phyloP scores from a whole-genome alignment of 495 filamentous ascomycete species.

The Neurospora pannonica region DNA sequence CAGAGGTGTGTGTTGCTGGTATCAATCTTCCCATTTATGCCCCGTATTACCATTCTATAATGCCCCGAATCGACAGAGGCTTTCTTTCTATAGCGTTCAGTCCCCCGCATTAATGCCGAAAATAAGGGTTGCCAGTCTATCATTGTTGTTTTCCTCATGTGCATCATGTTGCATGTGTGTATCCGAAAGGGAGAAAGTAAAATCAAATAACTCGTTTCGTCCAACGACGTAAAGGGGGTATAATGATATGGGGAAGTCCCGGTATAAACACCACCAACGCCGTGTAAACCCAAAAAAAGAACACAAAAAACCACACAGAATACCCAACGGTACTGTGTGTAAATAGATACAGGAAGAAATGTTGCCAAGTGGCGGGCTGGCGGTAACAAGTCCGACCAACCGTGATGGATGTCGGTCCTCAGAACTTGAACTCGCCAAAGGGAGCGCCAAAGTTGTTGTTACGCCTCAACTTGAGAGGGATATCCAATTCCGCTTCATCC shows the following conservation, averaged over 20 bases:
- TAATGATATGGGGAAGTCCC: neutral
- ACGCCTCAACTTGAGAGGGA: conserved; percentile 48
- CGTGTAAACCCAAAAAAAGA: neutral
- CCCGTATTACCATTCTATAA: neutral
- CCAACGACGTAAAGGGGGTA: neutral
- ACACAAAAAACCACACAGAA: neutral
- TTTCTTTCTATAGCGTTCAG: neutral
- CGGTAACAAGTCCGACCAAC: neutral
- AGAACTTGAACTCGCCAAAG: conserved; percentile 19
- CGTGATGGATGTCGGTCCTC: neutral
- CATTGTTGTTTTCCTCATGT: neutral
- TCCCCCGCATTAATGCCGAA: neutral
- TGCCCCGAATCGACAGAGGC: neutral
- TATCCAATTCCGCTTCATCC: conserved; percentile 36
- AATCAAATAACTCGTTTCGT: neutral
- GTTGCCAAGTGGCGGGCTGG: neutral
- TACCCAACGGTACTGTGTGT: neutral
- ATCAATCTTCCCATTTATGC: neutral
- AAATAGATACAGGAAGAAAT: neutral
- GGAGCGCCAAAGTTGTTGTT: conserved; percentile 53
- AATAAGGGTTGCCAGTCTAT: neutral
- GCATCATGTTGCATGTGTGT: neutral
- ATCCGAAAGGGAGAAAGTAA: neutral
- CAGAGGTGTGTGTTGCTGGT: neutral
- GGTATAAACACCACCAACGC: neutral